phyloP scores from a whole-genome alignment of 805 yeast species.

The Wickerhamiella bombiphila region DNA sequence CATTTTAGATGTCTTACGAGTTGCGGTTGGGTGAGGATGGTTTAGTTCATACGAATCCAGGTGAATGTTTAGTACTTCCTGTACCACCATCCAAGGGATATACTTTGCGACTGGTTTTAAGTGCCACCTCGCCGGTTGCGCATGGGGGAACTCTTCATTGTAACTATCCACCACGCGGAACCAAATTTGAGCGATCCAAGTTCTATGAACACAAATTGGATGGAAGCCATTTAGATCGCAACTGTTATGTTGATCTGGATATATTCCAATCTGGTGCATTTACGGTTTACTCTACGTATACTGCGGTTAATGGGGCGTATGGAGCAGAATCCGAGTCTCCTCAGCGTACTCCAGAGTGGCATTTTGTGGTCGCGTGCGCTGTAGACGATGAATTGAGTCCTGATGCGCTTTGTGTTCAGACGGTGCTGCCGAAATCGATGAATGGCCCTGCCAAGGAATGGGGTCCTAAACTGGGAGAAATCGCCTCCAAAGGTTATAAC shows the following conservation, averaged over 20 bases:
- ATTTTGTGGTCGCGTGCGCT: constrained; percentile 68
- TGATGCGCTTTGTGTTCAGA: constrained; percentile 66
- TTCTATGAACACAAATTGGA: constrained; percentile 38
- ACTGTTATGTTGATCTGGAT: constrained; percentile 43
- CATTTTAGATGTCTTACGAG: constrained; percentile 7
- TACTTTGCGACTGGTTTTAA: constrained; percentile 43
- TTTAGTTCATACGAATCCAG: constrained; percentile 21
- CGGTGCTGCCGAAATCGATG: constrained; percentile 84
- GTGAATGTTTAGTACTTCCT: constrained; percentile 27
- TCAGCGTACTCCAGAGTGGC: constrained; percentile 40
- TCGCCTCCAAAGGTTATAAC: constrained; percentile 70
- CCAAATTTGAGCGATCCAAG: constrained; percentile 39
- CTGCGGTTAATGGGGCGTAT: constrained; percentile 18
- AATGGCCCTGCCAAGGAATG: constrained; percentile 45
- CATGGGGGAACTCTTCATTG: constrained; percentile 60
- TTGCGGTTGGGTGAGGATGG: constrained; percentile 20
- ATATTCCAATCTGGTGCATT: constrained; percentile 67
- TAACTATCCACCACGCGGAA: constrained; percentile 44
- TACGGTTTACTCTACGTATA: constrained; percentile 54
- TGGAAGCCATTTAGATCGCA: constrained; percentile 40
- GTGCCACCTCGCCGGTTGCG: constrained; percentile 61
- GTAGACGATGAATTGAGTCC: constrained; percentile 50
- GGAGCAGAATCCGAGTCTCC: constrained; percentile 20
- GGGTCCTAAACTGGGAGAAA: constrained; percentile 47
- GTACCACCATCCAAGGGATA: constrained; percentile 25